Percentiles rank a stretch among this genome's conserved stretches.
Conservation (phyloP, 2,329 filamentous ascomycete species). For the Colletotrichum cuscutae region DNA sequence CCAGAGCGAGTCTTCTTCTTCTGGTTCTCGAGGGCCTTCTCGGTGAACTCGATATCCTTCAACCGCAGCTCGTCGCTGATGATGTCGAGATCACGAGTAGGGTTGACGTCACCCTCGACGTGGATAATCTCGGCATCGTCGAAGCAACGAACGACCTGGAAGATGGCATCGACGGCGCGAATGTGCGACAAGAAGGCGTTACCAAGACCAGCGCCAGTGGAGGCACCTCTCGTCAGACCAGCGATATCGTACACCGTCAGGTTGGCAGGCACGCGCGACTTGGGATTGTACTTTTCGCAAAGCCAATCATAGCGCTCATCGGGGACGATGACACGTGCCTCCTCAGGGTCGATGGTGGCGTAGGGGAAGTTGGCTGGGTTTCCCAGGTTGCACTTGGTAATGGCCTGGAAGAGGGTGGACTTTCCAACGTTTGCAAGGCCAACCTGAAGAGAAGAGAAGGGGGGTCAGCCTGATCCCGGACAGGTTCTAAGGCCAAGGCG, state of each 20-base stretch:
- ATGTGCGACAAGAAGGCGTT: conserved; percentile 99
- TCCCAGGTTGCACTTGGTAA: conserved; percentile 96
- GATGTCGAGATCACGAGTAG: conserved; percentile 91
- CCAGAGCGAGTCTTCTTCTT: conserved; percentile 96
- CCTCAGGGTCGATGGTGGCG: conserved; percentile 98
- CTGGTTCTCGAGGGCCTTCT: conserved; percentile 92
- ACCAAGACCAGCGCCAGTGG: conserved; percentile 95
- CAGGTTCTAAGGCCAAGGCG: conserved; percentile 48
- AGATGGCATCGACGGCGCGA: conserved; percentile 96
- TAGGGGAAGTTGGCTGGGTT: conserved; percentile 99
- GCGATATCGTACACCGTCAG: conserved; percentile 99
- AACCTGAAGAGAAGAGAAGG: conserved; percentile 67
- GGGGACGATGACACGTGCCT: conserved; percentile 95
- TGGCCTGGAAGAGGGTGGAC: conserved; percentile 99
- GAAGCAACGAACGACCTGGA: conserved; percentile 96
- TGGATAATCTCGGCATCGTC: conserved; percentile 99
- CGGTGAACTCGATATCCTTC: conserved; percentile 98
- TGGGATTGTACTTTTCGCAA: conserved; percentile 95
- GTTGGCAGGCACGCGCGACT: conserved; percentile 96
- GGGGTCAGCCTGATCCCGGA: conserved; percentile 39
- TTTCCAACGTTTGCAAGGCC: conserved; percentile 99
- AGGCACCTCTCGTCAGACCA: conserved; percentile 93
- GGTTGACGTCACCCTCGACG: conserved; percentile 98
- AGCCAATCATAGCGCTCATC: conserved; percentile 98
- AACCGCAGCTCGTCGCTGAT: conserved; percentile 96